phyloP scores from a whole-genome alignment of 2,329 filamentous ascomycete species.

The Dendryphion nanum region DNA sequence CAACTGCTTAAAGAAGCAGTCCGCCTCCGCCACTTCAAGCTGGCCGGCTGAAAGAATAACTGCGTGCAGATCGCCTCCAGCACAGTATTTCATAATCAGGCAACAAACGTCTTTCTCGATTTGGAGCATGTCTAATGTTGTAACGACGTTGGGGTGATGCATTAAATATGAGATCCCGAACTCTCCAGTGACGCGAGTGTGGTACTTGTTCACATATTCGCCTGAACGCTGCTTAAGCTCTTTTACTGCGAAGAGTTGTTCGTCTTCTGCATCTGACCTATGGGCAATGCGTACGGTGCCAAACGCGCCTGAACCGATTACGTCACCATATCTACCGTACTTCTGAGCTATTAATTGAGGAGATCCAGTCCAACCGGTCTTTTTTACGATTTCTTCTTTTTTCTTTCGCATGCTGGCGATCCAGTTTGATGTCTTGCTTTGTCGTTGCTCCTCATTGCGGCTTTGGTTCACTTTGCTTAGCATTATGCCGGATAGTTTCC shows the following conservation, averaged over 20 bases:
- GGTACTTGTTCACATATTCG: slow-evolving; percentile 95
- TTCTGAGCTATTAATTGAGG: slow-evolving; percentile 88
- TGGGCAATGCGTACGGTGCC: slow-evolving; percentile 98
- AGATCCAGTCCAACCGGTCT: slow-evolving; percentile 75
- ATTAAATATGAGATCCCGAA: slow-evolving; percentile 98
- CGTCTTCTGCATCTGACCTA: slow-evolving; percentile 84
- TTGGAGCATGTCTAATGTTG: slow-evolving; percentile 91
- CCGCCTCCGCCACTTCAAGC: slow-evolving; percentile 86
- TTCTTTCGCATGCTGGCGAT: slow-evolving; percentile 89
- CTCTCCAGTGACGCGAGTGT: slow-evolving; percentile 93
- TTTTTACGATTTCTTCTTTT: slow-evolving; percentile 70
- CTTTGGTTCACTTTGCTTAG: slow-evolving; percentile 76
- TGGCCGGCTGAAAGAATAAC: slow-evolving; percentile 87
- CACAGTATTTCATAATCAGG: slow-evolving; percentile 99
- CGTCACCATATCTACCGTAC: slow-evolving; percentile 97
- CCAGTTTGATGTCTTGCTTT: slow-evolving; percentile 94
- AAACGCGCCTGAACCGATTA: slow-evolving; percentile 93
- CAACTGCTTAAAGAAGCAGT: slow-evolving; percentile 98
- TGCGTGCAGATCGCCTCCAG: slow-evolving; percentile 92
- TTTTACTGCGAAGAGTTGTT: slow-evolving; percentile 96
- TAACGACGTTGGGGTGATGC: slow-evolving; percentile 95
- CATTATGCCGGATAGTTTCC: slow-evolving; percentile 85
- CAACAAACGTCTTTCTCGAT: slow-evolving; percentile 97
- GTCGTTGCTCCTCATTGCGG: slow-evolving; percentile 69
- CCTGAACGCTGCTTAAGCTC: slow-evolving; percentile 93